Evolutionary conservation across 2,329 filamentous ascomycete species (phyloP), one percentile per base, ranked within the genome.

Genomic region (Niveomyces coronatus): DNA sequence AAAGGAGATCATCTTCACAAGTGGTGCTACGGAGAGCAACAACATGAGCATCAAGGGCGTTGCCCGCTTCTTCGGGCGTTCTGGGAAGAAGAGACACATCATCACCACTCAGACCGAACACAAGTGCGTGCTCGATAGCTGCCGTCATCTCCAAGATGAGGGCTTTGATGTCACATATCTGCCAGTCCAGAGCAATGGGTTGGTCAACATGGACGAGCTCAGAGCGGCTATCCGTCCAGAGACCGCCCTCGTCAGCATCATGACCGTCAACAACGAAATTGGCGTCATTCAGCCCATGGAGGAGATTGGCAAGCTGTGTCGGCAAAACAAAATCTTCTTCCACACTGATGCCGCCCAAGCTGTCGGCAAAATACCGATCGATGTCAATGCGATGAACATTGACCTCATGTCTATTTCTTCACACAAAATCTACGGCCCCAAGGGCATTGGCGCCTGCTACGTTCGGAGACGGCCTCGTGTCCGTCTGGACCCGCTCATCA

Each of bases 41-140:
- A 98, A 98, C 55, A 98, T 98, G 91, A 94, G 87, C 62, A 86
- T 98, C 67, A 98, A 98, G 67, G 91, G 91, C 46, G 89, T 98
- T 8, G 88, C 91, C 15, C 76, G 89, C 46, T 98, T 98, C 65
- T 95, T 95, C 58, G 87, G 86, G 48, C 78, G 85, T 41, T 79
- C 77, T 3, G 88, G 87, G 52, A 95, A 95, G 76, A 96, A 96
- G 78, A 94, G 84, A 66, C 91, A 98, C 62, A 89, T 98, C 54
- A 87, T 98, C 60, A 98, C 91, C 17, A 86, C 79, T 27, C 91
- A 96, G 66, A 98, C 91, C 0, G 91, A 98, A 64, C 91, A 98
- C 71, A 98, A 98, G 68, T 98, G 91, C 62, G 91, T 98, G 13
- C 71, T 98, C 37, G 91, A 98, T 64, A 95, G 88, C 65, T 96